Percentiles rank a stretch among this genome's conserved stretches.
phyloP scores from a whole-genome alignment of 1,284 basidiomycete species.

The Austroboletus novae-zelandiae region DNA sequence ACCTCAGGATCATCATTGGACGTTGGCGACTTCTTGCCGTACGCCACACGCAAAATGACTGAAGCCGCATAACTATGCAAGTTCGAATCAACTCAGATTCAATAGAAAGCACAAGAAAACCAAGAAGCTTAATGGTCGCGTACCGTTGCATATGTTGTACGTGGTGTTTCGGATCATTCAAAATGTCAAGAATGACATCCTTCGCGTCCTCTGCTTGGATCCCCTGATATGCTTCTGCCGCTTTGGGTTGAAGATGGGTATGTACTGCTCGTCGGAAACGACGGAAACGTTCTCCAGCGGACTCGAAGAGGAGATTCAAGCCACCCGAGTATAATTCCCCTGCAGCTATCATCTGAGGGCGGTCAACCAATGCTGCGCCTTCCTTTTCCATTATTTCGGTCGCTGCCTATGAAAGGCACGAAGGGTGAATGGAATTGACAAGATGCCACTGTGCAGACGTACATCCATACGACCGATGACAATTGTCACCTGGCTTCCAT shows the following conservation, averaged over 20 bases:
- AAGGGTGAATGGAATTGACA: not conserved
- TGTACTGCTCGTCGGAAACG: conserved; percentile 32
- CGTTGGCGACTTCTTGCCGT: conserved; percentile 52
- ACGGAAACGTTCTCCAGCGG: conserved; percentile 24
- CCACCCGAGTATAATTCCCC: conserved; percentile 26
- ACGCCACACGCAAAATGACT: conserved; percentile 62
- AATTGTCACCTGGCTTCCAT: too few relatives aligned
- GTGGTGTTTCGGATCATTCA: conserved; percentile 35
- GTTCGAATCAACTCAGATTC: not conserved
- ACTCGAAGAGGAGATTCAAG: conserved; percentile 18
- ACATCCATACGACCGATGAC: conserved; percentile 33
- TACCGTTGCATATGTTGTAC: conserved; percentile 32
- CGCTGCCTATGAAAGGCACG: conserved; percentile 7
- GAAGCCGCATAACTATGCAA: conserved; percentile 55
- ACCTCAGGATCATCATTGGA: conserved; percentile 56
- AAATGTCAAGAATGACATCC: conserved; percentile 37
- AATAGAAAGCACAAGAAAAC: too few relatives aligned
- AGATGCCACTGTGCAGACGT: not conserved
- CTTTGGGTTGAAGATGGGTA: conserved; percentile 36
- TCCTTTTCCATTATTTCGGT: conserved; percentile 35
- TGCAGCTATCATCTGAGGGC: conserved; percentile 26
- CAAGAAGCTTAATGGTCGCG: not conserved
- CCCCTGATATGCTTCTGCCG: conserved; percentile 33
- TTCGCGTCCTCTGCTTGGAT: too few relatives aligned
- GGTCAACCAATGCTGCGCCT: conserved; percentile 27